Conservation (phyloP, 352 stramenopile genomes). For the Halophytophthora batemanensis region DNA sequence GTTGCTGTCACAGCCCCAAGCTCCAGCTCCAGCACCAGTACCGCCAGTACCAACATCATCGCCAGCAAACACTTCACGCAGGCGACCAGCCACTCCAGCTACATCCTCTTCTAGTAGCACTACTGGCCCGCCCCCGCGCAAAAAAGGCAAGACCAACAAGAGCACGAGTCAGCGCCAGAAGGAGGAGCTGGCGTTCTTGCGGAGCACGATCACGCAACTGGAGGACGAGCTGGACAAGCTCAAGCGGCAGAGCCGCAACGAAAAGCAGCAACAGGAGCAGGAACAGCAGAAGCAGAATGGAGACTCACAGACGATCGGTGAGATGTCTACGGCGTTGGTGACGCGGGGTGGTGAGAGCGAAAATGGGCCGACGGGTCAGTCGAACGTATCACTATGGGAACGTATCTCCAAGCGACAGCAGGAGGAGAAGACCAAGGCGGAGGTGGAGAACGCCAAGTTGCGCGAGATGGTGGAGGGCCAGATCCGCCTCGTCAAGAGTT, state of each 20-base stretch:
- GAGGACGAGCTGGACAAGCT: slow-evolving; percentile 19
- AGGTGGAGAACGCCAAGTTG: slow-evolving; percentile 48
- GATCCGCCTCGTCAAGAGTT: slow-evolving; percentile 30
- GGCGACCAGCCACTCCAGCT: slow-evolving; percentile 7
- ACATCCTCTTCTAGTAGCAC: slow-evolving; percentile 6
- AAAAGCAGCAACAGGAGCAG: slow-evolving; percentile 17
- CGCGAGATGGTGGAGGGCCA: slow-evolving; percentile 38
- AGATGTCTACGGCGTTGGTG: slow-evolving; percentile 5
- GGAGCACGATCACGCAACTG: slow-evolving; percentile 21
- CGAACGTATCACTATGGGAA: slow-evolving; percentile 32
- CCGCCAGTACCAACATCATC: slow-evolving; percentile 1
- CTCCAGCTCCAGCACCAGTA: slow-evolving; percentile 1
- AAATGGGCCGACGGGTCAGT: slow-evolving; percentile 1
- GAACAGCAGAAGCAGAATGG: slow-evolving; percentile 10
- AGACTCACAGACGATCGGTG: background rate
- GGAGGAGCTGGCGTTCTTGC: slow-evolving; percentile 31
- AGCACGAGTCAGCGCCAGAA: slow-evolving; percentile 39
- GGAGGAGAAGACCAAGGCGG: slow-evolving; percentile 28
- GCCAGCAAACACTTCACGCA: slow-evolving; percentile 2
- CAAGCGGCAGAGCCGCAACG: slow-evolving; percentile 16
- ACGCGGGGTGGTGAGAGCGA: slow-evolving; percentile 1
- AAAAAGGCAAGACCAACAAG: slow-evolving; percentile 34
- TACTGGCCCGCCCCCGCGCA: slow-evolving; percentile 9
- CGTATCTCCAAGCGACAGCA: slow-evolving; percentile 36
- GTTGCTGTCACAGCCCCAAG: background rate